phyloP scores from a whole-genome alignment of 2,329 filamentous ascomycete genomes.

The Daldinia sp. region DNA sequence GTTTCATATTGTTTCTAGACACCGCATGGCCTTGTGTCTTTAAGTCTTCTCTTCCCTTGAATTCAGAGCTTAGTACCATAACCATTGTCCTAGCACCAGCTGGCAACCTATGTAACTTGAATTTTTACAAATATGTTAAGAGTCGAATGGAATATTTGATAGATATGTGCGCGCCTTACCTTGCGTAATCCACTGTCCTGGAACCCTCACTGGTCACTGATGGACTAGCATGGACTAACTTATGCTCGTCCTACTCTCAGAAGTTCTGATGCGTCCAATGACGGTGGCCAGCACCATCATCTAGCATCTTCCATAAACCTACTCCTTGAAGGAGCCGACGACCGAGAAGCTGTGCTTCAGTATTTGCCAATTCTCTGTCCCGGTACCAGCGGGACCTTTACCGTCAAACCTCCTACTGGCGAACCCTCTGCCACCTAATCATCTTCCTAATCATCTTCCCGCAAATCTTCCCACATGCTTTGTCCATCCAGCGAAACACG shows the following conservation, averaged over 20 bases:
- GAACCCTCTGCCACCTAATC: not conserved
- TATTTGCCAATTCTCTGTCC: slow-evolving; percentile 8
- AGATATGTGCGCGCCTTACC: slow-evolving; percentile 19
- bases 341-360: slow-evolving; percentile 8
- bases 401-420: not conserved
- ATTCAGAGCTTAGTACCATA: not conserved
- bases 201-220: not conserved
- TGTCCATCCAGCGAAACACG: not conserved
- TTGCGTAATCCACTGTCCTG: not conserved
- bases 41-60: not conserved
- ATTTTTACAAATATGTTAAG: not conserved
- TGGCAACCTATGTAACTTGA: not conserved
- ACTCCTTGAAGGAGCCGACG: slow-evolving; percentile 6
- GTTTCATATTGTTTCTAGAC: no score
- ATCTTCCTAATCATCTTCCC: no score
- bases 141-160: slow-evolving; percentile 16
- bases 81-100: not conserved
- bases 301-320: not conserved
- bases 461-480: not conserved
- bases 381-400: not conserved
- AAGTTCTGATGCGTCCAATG: not conserved
- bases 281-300: not conserved
- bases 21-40: not conserved
- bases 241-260: slow-evolving; percentile 4
- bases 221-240: slow-evolving; percentile 1